A percentile compares a stretch with the other conserved stretches of the same genome.
Conservation (phyloP, 495 filamentous ascomycete species). For the Penicillium canescens region DNA sequence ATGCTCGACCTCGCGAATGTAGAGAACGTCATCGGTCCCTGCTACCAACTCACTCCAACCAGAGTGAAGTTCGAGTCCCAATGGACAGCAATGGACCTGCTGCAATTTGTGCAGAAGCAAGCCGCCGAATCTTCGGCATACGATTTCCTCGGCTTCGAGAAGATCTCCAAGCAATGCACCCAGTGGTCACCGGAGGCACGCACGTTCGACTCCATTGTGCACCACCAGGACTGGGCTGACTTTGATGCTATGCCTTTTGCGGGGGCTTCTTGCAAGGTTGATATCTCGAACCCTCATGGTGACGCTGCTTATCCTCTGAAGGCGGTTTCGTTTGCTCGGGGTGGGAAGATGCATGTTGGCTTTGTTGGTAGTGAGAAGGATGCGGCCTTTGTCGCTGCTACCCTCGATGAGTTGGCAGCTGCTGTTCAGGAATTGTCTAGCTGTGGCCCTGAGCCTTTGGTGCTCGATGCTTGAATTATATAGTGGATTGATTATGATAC, state of each 20-base stretch:
- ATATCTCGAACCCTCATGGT: constrained; percentile 39
- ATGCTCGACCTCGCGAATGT: constrained; percentile 43
- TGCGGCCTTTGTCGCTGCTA: constrained; percentile 22
- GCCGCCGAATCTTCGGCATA: constrained; percentile 27
- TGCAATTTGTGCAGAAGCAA: constrained; percentile 35
- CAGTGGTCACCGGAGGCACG: constrained; percentile 19
- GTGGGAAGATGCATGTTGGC: constrained; percentile 34
- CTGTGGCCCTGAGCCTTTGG: constrained; percentile 2
- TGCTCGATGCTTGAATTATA: too few relatives aligned
- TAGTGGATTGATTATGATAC: too few relatives aligned
- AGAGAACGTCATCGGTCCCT: constrained; percentile 48
- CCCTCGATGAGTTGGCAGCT: constrained; percentile 29
- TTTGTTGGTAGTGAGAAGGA: constrained; percentile 36
- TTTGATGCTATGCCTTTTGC: constrained; percentile 46
- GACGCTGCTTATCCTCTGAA: constrained; percentile 39
- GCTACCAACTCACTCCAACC: constrained; percentile 38
- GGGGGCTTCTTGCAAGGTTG: constrained; percentile 30
- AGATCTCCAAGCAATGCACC: constrained; percentile 26
- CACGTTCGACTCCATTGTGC: constrained; percentile 33
- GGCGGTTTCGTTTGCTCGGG: constrained; percentile 38
- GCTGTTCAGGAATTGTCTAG: constrained; percentile 25
- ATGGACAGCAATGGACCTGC: constrained; percentile 37
- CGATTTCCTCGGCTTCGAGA: constrained; percentile 34
- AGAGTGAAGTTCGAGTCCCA: constrained; percentile 30
- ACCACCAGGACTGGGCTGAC: constrained; percentile 40